phyloP scores from a whole-genome alignment of 352 stramenopile species.

The Lagenidium giganteum region DNA sequence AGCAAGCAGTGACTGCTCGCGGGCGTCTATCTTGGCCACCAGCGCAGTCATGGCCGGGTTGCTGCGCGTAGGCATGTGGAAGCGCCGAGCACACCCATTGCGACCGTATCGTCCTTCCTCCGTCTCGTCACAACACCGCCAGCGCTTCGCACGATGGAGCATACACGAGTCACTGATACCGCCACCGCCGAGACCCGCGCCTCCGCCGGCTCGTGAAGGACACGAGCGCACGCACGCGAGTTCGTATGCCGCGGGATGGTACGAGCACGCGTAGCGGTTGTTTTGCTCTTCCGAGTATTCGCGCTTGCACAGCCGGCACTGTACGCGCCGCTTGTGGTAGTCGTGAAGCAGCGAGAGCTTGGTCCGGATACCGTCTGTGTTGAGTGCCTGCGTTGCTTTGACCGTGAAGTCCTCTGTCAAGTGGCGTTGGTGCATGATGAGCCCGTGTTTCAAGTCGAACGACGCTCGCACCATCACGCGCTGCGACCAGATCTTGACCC shows the following conservation, averaged over 20 bases:
- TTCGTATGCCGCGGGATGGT: slow-evolving; percentile 59
- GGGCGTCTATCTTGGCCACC: slow-evolving; percentile 29
- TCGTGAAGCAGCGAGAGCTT: slow-evolving; percentile 52
- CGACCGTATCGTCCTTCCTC: slow-evolving; percentile 62
- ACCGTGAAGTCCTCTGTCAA: slow-evolving; percentile 17
- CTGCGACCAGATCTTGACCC: slow-evolving; percentile 54
- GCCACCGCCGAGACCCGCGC: no score
- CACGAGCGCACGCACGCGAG: slow-evolving; percentile 59
- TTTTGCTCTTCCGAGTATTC: slow-evolving; percentile 77
- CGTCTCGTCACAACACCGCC: slow-evolving; percentile 73
- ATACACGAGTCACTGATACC: slow-evolving; percentile 38
- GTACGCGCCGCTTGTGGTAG: slow-evolving; percentile 43
- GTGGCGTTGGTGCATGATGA: slow-evolving; percentile 48
- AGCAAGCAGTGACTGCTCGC: slow-evolving; percentile 37
- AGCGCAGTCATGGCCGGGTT: slow-evolving; percentile 37
- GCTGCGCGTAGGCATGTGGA: slow-evolving; percentile 46
- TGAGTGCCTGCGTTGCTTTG: slow-evolving; percentile 4
- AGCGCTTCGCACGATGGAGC: slow-evolving; percentile 64
- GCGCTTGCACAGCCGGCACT: slow-evolving; percentile 53
- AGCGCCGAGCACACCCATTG: slow-evolving; percentile 48
- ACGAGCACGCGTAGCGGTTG: slow-evolving; percentile 51
- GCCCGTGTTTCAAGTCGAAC: slow-evolving; percentile 62
- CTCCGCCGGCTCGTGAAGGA: slow-evolving; percentile 14
- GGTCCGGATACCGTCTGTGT: slow-evolving; percentile 12
- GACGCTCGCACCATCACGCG: slow-evolving; percentile 44